Conservation (phyloP, 495 filamentous ascomycete species). For the Penicillium canescens region DNA sequence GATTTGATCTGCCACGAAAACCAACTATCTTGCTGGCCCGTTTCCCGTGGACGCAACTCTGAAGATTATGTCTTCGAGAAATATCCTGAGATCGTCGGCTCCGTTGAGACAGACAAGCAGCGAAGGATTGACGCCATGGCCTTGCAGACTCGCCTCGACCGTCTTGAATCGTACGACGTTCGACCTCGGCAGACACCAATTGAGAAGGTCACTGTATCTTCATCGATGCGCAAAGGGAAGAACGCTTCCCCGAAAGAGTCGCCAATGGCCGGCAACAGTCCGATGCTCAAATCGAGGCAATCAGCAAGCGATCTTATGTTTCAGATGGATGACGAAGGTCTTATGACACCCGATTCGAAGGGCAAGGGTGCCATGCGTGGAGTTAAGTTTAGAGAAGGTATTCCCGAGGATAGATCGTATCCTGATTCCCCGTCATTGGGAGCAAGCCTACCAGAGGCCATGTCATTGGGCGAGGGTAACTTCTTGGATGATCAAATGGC, state of each 20-base stretch:
- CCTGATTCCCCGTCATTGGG: constrained; percentile 30
- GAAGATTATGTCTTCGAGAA: constrained; percentile 68
- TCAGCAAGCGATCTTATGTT: constrained; percentile 83
- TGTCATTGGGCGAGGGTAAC: constrained; percentile 29
- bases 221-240: constrained; percentile 54
- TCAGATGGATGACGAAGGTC: constrained; percentile 84
- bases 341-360: constrained; percentile 29
- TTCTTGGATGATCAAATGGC: constrained; percentile 39
- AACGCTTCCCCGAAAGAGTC: constrained; percentile 45
- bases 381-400: constrained; percentile 9
- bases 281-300: constrained; percentile 61
- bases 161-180: constrained; percentile 56
- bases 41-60: constrained; percentile 71
- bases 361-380: constrained; percentile 34
- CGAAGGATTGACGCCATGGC: constrained; percentile 59
- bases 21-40: constrained; percentile 71
- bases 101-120: constrained; percentile 52
- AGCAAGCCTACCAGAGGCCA: constrained; percentile 29
- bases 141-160: constrained; percentile 58
- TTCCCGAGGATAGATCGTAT: constrained; percentile 20
- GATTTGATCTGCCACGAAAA: constrained; percentile 78
- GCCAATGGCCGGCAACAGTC: constrained; percentile 49
- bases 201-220: constrained; percentile 53
- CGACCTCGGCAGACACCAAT: constrained; percentile 44
- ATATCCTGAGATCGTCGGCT: constrained; percentile 63